Percentiles rank a stretch among this genome's conserved stretches.
These are phyloP conservation scores for Inga laurina DNA, from an alignment of 306 rosid species.

Conservation along the genomic window DNA sequence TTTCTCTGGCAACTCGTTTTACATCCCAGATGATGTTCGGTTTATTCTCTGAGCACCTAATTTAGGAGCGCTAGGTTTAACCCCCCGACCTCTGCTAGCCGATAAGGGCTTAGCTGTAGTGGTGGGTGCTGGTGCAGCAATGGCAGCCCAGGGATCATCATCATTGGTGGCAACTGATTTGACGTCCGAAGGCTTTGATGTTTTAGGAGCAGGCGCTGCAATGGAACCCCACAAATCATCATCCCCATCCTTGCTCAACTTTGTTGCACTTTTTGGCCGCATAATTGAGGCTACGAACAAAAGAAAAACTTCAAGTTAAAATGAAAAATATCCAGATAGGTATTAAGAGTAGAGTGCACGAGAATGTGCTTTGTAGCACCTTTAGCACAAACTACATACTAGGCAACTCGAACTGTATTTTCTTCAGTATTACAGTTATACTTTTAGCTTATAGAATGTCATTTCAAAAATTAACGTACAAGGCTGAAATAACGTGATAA, in stretches of 20 bases:
- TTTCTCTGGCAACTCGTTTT: constrained; percentile 33
- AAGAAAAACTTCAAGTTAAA: constrained; percentile 22
- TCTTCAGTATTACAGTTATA: not conserved
- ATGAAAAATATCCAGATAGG: constrained; percentile 19
- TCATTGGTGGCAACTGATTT: constrained; percentile 52
- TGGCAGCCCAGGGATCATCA: constrained; percentile 97
- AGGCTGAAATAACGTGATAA: not conserved
- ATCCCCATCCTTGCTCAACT: constrained; percentile 55
- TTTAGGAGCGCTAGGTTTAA: constrained; percentile 74
- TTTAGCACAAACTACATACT: constrained; percentile 12
- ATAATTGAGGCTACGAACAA: constrained; percentile 50
- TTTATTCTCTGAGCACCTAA: constrained; percentile 92
- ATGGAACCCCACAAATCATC: constrained; percentile 93
- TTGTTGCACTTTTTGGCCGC: constrained; percentile 57
- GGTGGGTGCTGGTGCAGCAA: constrained; percentile 93
- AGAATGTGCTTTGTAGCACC: constrained; percentile 3
- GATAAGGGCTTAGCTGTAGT: constrained; percentile 80
- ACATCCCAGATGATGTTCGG: constrained; percentile 77
- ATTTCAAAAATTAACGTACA: not conserved
- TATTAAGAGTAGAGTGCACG: constrained; percentile 2
- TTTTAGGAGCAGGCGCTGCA: constrained; percentile 92
- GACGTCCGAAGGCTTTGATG: constrained; percentile 58
- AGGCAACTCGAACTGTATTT: not conserved
- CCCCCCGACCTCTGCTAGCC: constrained; percentile 73
- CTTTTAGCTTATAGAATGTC: not conserved